Conservation (phyloP, 345 rosid genomes). For the Mangifera indica region DNA sequence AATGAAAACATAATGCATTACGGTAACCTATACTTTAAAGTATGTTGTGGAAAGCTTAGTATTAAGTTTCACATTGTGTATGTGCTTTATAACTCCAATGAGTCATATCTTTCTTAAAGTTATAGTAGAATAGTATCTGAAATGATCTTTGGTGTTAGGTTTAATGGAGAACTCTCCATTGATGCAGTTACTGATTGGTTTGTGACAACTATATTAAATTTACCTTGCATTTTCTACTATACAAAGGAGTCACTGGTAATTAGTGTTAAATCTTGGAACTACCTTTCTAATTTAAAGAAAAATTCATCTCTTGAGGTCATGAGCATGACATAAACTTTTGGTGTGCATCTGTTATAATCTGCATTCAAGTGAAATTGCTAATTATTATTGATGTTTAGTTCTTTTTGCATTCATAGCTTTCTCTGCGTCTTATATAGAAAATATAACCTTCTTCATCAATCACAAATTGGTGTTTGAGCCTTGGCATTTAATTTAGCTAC, state of each 20-base stretch:
- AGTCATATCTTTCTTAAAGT: constrained; percentile 11
- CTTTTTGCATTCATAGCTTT: background rate
- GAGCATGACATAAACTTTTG: background rate
- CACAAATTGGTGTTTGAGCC: background rate
- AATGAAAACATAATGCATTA: background rate
- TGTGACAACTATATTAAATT: constrained; percentile 57
- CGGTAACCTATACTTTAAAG: no score
- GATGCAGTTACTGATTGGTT: constrained; percentile 88
- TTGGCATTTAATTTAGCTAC: background rate
- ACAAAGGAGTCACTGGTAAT: constrained; percentile 86
- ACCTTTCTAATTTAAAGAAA: background rate
- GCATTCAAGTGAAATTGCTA: background rate
- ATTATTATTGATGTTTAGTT: background rate
- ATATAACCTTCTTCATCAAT: background rate
- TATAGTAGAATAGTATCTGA: no score
- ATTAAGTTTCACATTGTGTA: background rate
- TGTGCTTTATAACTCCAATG: background rate
- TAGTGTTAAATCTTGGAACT: constrained; percentile 5
- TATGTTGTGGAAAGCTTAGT: background rate
- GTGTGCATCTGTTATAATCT: background rate
- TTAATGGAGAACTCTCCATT: constrained; percentile 65
- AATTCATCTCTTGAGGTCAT: background rate
- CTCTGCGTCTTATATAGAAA: background rate
- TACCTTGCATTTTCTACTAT: constrained; percentile 83
- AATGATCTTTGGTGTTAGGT: constrained; percentile 43